These are phyloP conservation scores for Penicillium aurantiogriseum DNA, from an alignment of 2,329 filamentous ascomycete species.

Conservation along the genomic window DNA sequence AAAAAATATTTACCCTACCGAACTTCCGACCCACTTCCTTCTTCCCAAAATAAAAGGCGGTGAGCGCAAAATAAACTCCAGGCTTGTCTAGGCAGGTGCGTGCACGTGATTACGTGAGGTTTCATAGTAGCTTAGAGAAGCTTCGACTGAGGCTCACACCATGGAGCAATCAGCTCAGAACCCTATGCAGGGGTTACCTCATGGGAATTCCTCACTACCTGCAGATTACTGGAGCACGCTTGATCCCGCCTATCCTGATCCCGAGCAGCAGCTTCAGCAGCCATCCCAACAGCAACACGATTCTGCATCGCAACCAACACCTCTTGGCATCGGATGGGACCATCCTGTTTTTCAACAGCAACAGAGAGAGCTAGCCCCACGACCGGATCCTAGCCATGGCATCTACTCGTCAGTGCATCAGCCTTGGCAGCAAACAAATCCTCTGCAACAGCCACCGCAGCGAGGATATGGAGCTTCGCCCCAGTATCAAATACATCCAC, in stretches of 20 bases:
- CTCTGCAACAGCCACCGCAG: slow-evolving; percentile 31
- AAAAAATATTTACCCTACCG: not conserved
- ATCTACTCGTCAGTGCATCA: slow-evolving; percentile 35
- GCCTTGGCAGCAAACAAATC: slow-evolving; percentile 32
- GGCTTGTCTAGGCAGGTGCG: not conserved
- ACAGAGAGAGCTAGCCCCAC: slow-evolving; percentile 25
- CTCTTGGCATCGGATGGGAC: slow-evolving; percentile 39
- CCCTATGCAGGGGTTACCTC: slow-evolving; percentile 30
- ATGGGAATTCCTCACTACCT: slow-evolving; percentile 28
- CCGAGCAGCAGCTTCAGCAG: slow-evolving; percentile 28
- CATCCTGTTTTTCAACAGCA: slow-evolving; percentile 37
- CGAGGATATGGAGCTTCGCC: slow-evolving; percentile 29
- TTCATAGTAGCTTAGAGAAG: slow-evolving; percentile 9
- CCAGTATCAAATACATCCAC: slow-evolving; percentile 30
- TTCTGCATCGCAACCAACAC: slow-evolving; percentile 23
- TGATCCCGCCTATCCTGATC: slow-evolving; percentile 33
- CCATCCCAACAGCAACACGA: slow-evolving; percentile 25
- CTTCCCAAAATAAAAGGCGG: slow-evolving; percentile 13
- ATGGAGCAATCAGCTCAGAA: slow-evolving; percentile 40
- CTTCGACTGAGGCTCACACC: slow-evolving; percentile 15
- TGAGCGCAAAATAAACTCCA: not conserved
- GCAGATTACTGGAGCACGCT: slow-evolving; percentile 41
- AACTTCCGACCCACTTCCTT: not conserved
- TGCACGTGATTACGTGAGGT: slow-evolving; percentile 12
- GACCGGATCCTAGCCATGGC: slow-evolving; percentile 32